phyloP scores from a whole-genome alignment of 345 rosid species.

The Gossypium australe region DNA sequence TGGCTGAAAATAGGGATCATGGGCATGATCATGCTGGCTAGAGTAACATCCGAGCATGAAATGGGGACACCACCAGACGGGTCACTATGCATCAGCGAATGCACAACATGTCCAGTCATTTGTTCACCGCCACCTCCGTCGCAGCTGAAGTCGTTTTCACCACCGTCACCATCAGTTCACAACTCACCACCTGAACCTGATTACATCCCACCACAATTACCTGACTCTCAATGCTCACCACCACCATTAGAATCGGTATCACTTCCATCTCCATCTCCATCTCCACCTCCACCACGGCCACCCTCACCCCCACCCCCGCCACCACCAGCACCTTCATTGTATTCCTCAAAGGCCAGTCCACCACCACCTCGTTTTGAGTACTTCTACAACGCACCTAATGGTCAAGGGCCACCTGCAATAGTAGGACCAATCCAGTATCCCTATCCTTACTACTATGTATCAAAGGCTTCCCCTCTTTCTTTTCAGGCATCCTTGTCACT shows the following conservation, averaged over 20 bases:
- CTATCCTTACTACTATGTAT: constrained; percentile 53
- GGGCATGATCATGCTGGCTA: constrained; percentile 18
- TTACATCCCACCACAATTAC: background rate
- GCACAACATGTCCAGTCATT: constrained; percentile 38
- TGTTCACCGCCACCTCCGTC: constrained; percentile 35
- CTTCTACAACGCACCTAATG: background rate
- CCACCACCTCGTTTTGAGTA: constrained; percentile 34
- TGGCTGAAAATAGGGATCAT: constrained; percentile 13
- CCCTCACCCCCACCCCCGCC: background rate
- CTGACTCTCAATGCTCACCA: background rate
- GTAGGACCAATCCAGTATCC: constrained; percentile 27
- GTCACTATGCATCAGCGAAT: constrained; percentile 39
- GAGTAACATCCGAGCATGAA: constrained; percentile 22
- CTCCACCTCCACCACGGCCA: constrained; percentile 20
- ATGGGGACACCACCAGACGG: constrained; percentile 17
- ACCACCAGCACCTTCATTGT: too few relatives aligned
- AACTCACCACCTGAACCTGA: constrained; percentile 15
- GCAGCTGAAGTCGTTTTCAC: background rate
- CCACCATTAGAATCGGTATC: background rate
- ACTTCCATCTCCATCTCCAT: background rate
- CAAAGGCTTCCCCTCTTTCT: constrained; percentile 26
- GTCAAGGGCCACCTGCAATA: constrained; percentile 23
- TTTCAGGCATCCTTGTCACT: constrained; percentile 8
- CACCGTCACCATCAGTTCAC: constrained; percentile 11
- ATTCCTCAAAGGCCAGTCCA: background rate